Evolutionary conservation across 1,284 basidiomycete species (phyloP), one percentile per base, ranked within the genome.

Genomic region (Lignosus rhinocerotis): DNA sequence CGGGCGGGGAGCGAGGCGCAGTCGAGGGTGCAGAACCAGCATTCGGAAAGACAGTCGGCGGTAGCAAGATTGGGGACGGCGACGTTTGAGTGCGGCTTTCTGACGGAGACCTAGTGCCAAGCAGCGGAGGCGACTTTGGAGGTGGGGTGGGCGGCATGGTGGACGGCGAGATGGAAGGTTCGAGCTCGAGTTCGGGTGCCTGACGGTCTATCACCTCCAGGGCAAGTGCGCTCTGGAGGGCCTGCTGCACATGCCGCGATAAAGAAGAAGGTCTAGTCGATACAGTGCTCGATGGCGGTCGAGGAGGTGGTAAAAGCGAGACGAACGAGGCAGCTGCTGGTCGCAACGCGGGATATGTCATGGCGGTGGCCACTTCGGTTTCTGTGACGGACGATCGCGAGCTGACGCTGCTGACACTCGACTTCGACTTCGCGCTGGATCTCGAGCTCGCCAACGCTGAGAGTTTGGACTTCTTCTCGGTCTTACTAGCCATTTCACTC

Each of bases 311-410:
- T 41, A 63, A 16, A 3, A 77, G 65, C 50, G 80, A 80, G 53
- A 78, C 69, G 48, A 78, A 73, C 16, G 86, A 88, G 51, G 80
- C 77, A 2, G 83, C 71, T 19, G 85, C 79, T 30, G 88, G 89
- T 32, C 88, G 83, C 58, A 90, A 74, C 7, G 69, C 77, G 19
- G 88, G 85, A 68, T 86, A 90, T 6, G 88, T 90, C 64, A 83
- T 81, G 12, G 85, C 76, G 19, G 87, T 85, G 1, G 80, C 81
- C 0, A 39, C 36, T 30, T 58, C 56, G 6, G 80, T 75, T 25
- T 81, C 76, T 41, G 80, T 73, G 17, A 76, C 80, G 42, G 77
- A 79, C 7, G 80, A 75, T 32, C 77, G 71, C 32, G 84, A 83
- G 64, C 78, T 81, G 67, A 77, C 73, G 58, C 78, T 78, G 53